These are phyloP conservation scores for Shiraia sp. DNA, from an alignment of 2,329 filamentous ascomycete genomes.

Conservation along the genomic window DNA sequence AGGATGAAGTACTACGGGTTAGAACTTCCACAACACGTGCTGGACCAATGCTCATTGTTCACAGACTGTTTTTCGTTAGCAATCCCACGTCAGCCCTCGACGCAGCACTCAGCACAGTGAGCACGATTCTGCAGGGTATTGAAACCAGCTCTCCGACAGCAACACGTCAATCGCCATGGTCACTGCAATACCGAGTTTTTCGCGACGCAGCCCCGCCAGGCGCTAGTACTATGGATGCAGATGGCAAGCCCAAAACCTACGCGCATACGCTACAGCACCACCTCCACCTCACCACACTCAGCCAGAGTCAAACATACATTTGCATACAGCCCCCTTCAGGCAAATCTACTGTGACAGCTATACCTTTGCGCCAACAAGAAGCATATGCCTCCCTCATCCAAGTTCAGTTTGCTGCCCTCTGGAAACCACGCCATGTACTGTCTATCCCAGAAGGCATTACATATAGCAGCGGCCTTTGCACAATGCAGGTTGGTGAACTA, in stretches of 20 bases:
- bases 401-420: conserved; percentile 30
- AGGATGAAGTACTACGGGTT: conserved; percentile 29
- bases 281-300: conserved; percentile 30
- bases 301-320: conserved; percentile 24
- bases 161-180: conserved; percentile 28
- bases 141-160: conserved; percentile 30
- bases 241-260: conserved; percentile 19
- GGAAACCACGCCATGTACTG: conserved; percentile 30
- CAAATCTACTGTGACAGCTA: conserved; percentile 20
- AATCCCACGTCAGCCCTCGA: conserved; percentile 28
- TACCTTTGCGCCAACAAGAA: conserved; percentile 30
- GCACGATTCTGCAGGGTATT: conserved; percentile 28
- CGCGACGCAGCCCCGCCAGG: conserved; percentile 32
- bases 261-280: conserved; percentile 35
- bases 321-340: conserved; percentile 23
- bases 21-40: not conserved
- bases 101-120: conserved; percentile 24
- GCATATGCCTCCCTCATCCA: conserved; percentile 19
- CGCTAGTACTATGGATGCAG: conserved; percentile 11
- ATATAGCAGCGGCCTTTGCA: conserved; percentile 28
- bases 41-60: not conserved
- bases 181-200: conserved; percentile 38
- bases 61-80: conserved; percentile 40
- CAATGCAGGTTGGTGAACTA: conserved; percentile 34
- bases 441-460: conserved; percentile 22